A percentile compares a stretch with the other conserved stretches of the same genome.
Evolutionary conservation across 305 asterid genomes (phyloP).

Genomic region (Solanum hybrid): DNA sequence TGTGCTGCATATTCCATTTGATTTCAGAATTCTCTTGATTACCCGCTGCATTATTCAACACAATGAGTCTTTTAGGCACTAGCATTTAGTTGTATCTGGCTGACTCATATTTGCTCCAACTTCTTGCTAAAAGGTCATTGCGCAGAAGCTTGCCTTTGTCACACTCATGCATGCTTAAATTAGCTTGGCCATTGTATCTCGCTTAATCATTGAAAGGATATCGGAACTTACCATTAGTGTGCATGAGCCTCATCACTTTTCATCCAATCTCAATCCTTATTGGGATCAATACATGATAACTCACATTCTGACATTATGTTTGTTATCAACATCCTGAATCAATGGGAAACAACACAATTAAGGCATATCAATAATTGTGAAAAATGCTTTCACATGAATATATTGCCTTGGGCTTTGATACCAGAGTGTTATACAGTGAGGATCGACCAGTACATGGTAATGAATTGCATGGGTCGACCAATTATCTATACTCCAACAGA

Average conservation of each 20-base stretch:
- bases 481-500: neutral
- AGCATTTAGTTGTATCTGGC: neutral
- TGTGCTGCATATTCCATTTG: neutral
- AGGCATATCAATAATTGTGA: neutral
- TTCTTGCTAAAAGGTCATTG: neutral
- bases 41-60: neutral
- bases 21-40: neutral
- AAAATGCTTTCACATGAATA: neutral
- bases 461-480: neutral
- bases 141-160: neutral
- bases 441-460: neutral
- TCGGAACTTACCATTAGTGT: neutral
- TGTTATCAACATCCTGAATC: neutral
- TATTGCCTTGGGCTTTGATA: neutral
- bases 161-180: neutral
- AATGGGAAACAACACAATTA: neutral
- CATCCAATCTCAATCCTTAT: neutral
- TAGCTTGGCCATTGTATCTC: neutral
- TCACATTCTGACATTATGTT: neutral
- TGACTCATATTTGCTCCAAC: neutral
- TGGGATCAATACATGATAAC: neutral
- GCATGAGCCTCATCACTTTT: neutral
- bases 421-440: neutral
- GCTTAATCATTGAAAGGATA: neutral
- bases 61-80: neutral